phyloP scores from a whole-genome alignment of 2,329 filamentous ascomycete genomes.

The Sporothrix curviconia region DNA sequence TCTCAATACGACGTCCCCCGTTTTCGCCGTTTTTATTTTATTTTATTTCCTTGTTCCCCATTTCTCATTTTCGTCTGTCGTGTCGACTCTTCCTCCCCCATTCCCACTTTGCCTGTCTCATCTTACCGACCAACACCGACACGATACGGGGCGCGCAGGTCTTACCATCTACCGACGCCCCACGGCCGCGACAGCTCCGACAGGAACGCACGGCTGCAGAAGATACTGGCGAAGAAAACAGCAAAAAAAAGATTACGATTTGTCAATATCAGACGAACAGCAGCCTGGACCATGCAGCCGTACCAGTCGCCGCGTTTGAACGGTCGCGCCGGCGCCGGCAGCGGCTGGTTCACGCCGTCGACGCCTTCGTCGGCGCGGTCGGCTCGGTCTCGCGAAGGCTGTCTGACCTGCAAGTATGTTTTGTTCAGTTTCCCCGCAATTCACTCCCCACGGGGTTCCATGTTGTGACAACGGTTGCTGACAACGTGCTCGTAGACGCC shows the following conservation, averaged over 20 bases:
- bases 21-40: neutral
- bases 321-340: neutral
- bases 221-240: no score
- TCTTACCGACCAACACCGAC: no score
- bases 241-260: no score
- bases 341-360: neutral
- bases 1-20: neutral
- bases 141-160: no score
- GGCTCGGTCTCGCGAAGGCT: slow-evolving; percentile 28
- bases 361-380: neutral
- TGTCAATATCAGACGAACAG: no score
- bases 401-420: slow-evolving; percentile 41
- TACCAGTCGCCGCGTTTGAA: neutral
- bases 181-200: no score
- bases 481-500: slow-evolving; percentile 30
- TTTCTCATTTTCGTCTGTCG: neutral
- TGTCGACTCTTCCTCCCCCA: no score
- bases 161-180: no score
- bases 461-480: neutral
- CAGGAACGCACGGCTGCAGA: no score
- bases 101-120: neutral
- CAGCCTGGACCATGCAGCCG: neutral
- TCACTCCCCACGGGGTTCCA: neutral
- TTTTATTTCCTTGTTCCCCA: neutral
- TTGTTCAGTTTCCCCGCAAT: neutral